Evolutionary conservation across 345 rosid genomes (phyloP), one percentile per base, ranked within the genome.

Genomic region (Populus tremula): DNA sequence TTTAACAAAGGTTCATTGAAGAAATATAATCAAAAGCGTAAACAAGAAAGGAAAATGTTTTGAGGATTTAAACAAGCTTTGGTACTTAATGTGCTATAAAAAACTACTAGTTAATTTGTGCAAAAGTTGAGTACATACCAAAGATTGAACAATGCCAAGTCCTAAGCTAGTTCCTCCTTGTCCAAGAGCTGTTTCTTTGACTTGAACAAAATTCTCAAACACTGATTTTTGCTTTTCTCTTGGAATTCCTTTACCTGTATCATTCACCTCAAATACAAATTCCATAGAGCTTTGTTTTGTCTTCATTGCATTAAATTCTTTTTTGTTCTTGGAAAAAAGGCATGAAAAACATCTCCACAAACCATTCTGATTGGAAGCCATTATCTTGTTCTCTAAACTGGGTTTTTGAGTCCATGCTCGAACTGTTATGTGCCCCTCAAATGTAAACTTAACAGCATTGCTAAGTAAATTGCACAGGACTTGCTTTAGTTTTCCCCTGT

Each of bases 221-320:
- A 92, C 94, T 0, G 88, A 86, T 68, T 88, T 82, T 59, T 80
- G 82, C 84, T 86, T 85, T 74, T 94, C 97, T 74, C 64, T 80
- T 0, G 96, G 96, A 59, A 92, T 92, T 38, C 98, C 98, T 87
- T 81, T 85, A 7, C 98, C 97, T 2, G 97, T 92, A 80, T 94
- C 98, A 1, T 87, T 87, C 39, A 94, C 97, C 85, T 92, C 97
- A 69, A 91, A 89, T 67, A 91, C 80, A 78, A 89, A 85, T 63
- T 90, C 90, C 87, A 86, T 59, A 5, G 41, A 35, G 31, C 47
- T 69, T 3, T 75, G 76, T 53, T 75, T 82, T 50, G 76, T 78
- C 53, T 67, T 72, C 16, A 73, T 74, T 5, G 82, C 81, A 13
- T 80, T 84, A 21, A 74, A 21, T 9, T 59, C 77, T 77, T 82